phyloP scores from a whole-genome alignment of 2,329 filamentous ascomycete species.

The Pyricularia grisea region DNA sequence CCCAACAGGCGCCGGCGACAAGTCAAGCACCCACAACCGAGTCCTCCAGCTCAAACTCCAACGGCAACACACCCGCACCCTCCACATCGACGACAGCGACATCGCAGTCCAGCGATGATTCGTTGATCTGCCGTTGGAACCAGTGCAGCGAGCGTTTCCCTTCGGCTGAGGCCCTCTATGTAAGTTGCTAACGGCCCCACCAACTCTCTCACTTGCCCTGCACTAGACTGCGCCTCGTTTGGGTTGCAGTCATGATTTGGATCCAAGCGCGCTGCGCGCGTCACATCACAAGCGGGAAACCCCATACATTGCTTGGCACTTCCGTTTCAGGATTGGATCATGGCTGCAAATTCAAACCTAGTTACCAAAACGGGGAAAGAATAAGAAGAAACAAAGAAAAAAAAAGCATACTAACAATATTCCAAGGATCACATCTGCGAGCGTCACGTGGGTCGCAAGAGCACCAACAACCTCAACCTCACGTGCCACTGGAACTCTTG shows the following conservation, averaged over 20 bases:
- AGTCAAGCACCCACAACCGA: conserved; percentile 9
- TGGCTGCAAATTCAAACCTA: no score
- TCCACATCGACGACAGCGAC: conserved; percentile 37
- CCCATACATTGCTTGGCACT: no score
- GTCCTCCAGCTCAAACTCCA: conserved; percentile 32
- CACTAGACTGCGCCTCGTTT: neutral
- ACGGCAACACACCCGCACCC: conserved; percentile 42
- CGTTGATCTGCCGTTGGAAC: conserved; percentile 52
- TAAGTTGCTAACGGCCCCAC: conserved; percentile 25
- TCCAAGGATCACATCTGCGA: conserved; percentile 91
- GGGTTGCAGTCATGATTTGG: neutral
- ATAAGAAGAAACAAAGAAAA: neutral
- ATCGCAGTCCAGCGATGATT: conserved; percentile 40
- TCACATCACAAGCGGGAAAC: no score
- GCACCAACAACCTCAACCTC: conserved; percentile 95
- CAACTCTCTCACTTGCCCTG: neutral
- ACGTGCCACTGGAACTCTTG: conserved; percentile 97
- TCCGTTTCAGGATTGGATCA: no score
- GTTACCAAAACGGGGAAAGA: no score
- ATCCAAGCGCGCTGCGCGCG: no score
- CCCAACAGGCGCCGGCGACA: conserved; percentile 6
- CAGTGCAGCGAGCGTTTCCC: conserved; percentile 49
- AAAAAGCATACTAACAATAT: neutral
- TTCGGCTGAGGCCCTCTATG: conserved; percentile 49
- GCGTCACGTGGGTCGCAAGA: conserved; percentile 96